Base-by-base conservation (phyloP, 1,284 basidiomycete species). In the Leccinum griseonigrum region DNA sequence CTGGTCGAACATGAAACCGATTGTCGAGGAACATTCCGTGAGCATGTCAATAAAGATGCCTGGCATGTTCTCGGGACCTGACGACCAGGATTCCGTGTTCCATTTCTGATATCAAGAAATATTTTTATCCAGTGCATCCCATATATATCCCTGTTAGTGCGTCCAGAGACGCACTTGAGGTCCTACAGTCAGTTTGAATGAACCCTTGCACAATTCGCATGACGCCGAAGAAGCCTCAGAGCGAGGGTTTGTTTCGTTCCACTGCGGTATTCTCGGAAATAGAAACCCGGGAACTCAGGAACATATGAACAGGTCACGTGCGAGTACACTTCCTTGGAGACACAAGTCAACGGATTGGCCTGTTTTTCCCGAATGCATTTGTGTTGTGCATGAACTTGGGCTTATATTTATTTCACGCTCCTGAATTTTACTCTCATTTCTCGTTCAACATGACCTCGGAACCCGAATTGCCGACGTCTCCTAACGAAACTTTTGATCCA, bases 401-500 rank as follows among this genome's bases (percentile, higher is more conserved):
- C 54, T 40, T 50, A 3, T 65, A 61, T n/a, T 29, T 16, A 52
- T 52, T 51, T 51, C 51, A 29, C 43, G 29, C 11, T 11, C 51
- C 28, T 18, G 7, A 48, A 54, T 9, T 11, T 18, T 46, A 6
- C 18, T 3, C 43, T 48, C 18, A 13, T 22, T 48, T 48, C 43
- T 56, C 52, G 38, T 57, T 14, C 29, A 40, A 29, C 55, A 74
- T 71, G 71, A 22, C 58, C 43, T 68, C 68, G 8, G 67, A 68
- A 40, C 57, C 62, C 0, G 64, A 64, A 14, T 70, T 64, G 1
- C 67, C 65, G 1, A 68, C 67, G 7, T 78, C 77, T 2, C 76
- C 74, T 5, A 63, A 67, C 18, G 79, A 78, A 29, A 72, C 75
- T 14, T 75, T 71, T 2, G 78, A 77, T n/a, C 57, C 54, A 0